Base-by-base conservation (phyloP, 306 rosid genomes). In the Sicyos edulis region DNA sequence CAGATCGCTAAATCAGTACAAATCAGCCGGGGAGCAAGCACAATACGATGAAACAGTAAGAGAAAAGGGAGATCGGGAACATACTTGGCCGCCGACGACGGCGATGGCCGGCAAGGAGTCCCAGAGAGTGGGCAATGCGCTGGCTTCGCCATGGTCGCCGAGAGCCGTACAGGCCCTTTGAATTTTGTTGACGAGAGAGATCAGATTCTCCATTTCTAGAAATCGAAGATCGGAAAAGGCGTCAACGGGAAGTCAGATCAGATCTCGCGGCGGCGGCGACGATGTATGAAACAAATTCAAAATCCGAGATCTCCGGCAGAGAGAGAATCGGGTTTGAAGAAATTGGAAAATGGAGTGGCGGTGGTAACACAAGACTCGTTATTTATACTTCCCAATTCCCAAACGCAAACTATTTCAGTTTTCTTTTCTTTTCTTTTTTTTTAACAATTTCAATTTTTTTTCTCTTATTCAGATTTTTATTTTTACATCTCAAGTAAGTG, bases 41-140 rank as follows among this genome's bases (percentile, higher is more conserved):
- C 51, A 60, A 21, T 21, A 59, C n/a, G 65, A 45, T 49, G 65
- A 45, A 49, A 59, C 59, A 49, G 66, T 40, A 62, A 34, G 6
- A 37, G 52, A 73, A 72, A 8, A 26, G 16, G 32, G 34, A 71
- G 62, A 77, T 74, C 83, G 75, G 82, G 74, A 82, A 79, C 77
- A 54, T 70, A 92, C 97, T 95, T 92, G 98, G 57, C 98, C 98
- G 72, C 96, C 98, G 78, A 92, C 98, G 83, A 92, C 98, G 62
- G 98, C 98, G 76, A 92, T 92, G 21, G 98, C 76, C 15, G 98
- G 98, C 14, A 92, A 91, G 7, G 98, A 78, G 75, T 92, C 98
- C 98, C 98, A 92, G 7, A 92, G 95, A 59, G 98, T 89, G 3
- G 98, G 96, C 64, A 92, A 82, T 14, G 96, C 88, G 75, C 82